These are phyloP conservation scores for Lecanicillium sp. DNA, from an alignment of 2,329 filamentous ascomycete species.

Conservation along the genomic window DNA sequence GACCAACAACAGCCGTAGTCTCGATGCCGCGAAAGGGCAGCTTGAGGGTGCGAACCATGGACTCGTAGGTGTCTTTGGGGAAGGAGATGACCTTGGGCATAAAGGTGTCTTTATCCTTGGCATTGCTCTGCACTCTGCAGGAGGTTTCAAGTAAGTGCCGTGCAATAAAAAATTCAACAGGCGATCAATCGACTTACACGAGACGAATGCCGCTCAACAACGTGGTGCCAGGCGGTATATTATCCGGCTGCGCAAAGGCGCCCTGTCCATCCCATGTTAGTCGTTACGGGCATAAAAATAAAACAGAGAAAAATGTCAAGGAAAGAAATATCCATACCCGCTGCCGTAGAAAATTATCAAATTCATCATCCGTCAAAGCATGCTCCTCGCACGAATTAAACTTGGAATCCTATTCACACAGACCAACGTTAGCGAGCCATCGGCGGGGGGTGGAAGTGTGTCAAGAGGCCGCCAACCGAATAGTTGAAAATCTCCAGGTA, in stretches of 20 bases:
- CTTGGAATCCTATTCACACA: conserved; percentile 33
- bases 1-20: conserved; percentile 50
- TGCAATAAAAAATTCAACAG: too few species aligned
- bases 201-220: conserved; percentile 45
- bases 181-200: too few species aligned
- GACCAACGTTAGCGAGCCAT: too few species aligned
- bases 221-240: conserved; percentile 32
- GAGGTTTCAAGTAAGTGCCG: too few species aligned
- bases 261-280: conserved; percentile 40
- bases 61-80: conserved; percentile 38
- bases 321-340: too few species aligned
- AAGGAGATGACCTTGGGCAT: conserved; percentile 47
- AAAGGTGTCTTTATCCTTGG: conserved; percentile 51
- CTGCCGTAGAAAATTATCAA: conserved; percentile 47
- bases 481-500: conserved; percentile 55
- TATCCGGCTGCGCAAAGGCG: conserved; percentile 39
- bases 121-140: conserved; percentile 47
- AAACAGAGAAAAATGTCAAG: too few species aligned
- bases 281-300: too few species aligned
- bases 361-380: conserved; percentile 43
- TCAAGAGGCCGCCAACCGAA: conserved; percentile 32
- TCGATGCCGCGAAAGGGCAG: conserved; percentile 53
- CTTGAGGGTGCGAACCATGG: conserved; percentile 46
- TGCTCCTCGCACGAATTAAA: conserved; percentile 45
- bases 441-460: too few species aligned